These are phyloP conservation scores for Hexamita inflata DNA, from an alignment of 208 protist species.

Conservation along the genomic window DNA sequence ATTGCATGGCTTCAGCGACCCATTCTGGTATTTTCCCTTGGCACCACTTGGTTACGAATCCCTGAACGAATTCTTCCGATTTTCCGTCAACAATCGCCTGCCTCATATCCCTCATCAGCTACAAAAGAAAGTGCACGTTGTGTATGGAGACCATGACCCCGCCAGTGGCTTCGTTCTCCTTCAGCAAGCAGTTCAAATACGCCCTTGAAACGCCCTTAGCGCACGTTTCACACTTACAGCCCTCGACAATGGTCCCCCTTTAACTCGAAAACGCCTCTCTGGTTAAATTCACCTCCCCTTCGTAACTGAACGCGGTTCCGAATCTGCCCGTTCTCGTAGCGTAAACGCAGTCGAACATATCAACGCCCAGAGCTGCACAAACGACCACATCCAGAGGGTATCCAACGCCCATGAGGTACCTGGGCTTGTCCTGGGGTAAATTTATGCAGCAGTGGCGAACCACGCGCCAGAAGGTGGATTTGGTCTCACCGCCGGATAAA, in stretches of 20 bases:
- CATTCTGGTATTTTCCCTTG: no score
- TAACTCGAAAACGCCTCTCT: conserved; percentile 54
- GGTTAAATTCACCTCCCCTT: conserved; percentile 48
- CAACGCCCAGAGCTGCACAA: conserved; percentile 85
- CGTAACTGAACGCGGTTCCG: conserved; percentile 67
- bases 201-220: conserved; percentile 72
- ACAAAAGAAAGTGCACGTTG: conserved; percentile 85
- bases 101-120: no score
- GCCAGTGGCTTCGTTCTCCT: conserved; percentile 59
- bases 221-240: conserved; percentile 70
- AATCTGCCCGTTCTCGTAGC: conserved; percentile 86
- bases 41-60: no score
- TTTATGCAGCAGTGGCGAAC: conserved; percentile 64
- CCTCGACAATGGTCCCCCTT: conserved; percentile 57
- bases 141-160: conserved; percentile 82
- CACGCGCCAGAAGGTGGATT: conserved; percentile 78
- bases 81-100: no score
- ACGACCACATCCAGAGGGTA: conserved; percentile 95
- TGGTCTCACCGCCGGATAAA: conserved; percentile 86
- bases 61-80: no score
- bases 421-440: conserved; percentile 61
- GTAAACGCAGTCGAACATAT: conserved; percentile 99
- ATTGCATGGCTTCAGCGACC: no score
- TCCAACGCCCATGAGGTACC: conserved; percentile 96
- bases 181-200: conserved; percentile 66